Percentiles rank a stretch among this genome's conserved stretches.
Conservation (phyloP, 169 alveolate species). For the Amoebophrya sp. region DNA sequence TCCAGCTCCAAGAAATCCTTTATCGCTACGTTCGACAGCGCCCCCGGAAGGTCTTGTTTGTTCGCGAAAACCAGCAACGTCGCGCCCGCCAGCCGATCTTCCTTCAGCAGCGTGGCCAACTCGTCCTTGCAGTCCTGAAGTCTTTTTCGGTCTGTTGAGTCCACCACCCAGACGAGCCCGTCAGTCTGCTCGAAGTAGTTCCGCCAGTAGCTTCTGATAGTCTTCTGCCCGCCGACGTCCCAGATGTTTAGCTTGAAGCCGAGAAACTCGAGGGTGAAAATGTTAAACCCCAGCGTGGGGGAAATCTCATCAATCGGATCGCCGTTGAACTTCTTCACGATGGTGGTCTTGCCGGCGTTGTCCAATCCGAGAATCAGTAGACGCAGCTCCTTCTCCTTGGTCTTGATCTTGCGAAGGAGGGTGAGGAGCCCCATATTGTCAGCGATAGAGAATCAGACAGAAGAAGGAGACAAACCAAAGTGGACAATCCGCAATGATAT, state of each 20-base stretch:
- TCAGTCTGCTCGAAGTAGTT: slow-evolving; percentile 97
- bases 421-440: neutral
- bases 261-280: slow-evolving; percentile 39
- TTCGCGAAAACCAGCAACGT: slow-evolving; percentile 67
- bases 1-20: slow-evolving; percentile 24
- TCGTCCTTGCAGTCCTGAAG: slow-evolving; percentile 87
- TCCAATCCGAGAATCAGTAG: neutral
- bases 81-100: slow-evolving; percentile 66
- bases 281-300: slow-evolving; percentile 86
- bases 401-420: neutral
- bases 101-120: slow-evolving; percentile 71
- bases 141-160: slow-evolving; percentile 88
- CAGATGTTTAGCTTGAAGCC: slow-evolving; percentile 59
- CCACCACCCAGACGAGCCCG: slow-evolving; percentile 80
- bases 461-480: too few relatives aligned
- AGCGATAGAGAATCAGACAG: too few relatives aligned
- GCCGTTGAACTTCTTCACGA: slow-evolving; percentile 55
- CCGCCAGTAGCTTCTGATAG: slow-evolving; percentile 96
- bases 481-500: too few relatives aligned
- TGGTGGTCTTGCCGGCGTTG: slow-evolving; percentile 8
- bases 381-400: neutral
- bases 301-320: slow-evolving; percentile 67
- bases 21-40: slow-evolving; percentile 44
- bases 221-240: slow-evolving; percentile 99
- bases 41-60: slow-evolving; percentile 88